These are phyloP conservation scores for Pterula multifida DNA, from an alignment of 1,284 basidiomycete species.

Conservation along the genomic window DNA sequence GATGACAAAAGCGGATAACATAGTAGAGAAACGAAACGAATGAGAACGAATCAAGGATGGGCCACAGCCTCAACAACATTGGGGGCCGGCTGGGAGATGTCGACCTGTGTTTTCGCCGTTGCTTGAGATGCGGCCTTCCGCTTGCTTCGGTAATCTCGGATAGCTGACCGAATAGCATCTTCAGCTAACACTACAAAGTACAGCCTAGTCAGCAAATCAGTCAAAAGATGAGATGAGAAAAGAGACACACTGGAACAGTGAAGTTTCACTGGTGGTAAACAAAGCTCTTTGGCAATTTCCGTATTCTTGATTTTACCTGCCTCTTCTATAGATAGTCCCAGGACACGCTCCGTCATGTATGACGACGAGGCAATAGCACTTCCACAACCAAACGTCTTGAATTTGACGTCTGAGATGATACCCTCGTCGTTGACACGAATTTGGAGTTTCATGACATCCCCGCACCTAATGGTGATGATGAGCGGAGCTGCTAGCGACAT, in stretches of 20 bases:
- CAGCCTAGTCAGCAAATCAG: conserved; percentile 6
- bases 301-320: conserved; percentile 98
- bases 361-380: conserved; percentile 96
- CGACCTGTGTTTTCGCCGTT: conserved; percentile 58
- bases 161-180: conserved; percentile 93
- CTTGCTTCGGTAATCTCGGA: conserved; percentile 85
- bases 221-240: conserved; percentile 5
- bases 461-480: conserved; percentile 38
- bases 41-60: no score
- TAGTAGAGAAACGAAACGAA: no score
- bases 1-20: no score
- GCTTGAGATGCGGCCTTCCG: conserved; percentile 43
- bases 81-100: conserved; percentile 62
- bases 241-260: conserved; percentile 68
- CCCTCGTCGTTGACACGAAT: conserved; percentile 94
- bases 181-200: conserved; percentile 75
- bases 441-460: conserved; percentile 98
- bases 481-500: conserved; percentile 11
- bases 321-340: conserved; percentile 87
- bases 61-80: no score
- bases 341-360: conserved; percentile 97
- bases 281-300: conserved; percentile 95
- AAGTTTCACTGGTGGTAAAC: conserved; percentile 93
- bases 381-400: conserved; percentile 97
- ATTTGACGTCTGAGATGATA: conserved; percentile 96